These are phyloP conservation scores for Boletus vinaceobasis DNA, from an alignment of 768 basidiomycete species.

Conservation along the genomic window DNA sequence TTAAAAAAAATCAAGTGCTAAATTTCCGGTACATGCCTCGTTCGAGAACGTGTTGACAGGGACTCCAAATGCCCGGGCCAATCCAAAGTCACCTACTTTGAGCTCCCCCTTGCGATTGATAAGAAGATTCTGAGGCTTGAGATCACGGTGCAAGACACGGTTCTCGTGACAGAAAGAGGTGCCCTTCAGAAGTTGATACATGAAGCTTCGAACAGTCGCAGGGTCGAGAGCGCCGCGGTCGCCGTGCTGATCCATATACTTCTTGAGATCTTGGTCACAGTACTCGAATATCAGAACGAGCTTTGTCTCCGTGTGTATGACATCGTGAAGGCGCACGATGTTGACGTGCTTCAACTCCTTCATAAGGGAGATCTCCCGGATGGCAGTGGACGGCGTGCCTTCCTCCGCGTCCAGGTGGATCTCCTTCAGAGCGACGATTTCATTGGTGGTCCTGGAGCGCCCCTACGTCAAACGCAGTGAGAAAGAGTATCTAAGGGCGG, in stretches of 20 bases:
- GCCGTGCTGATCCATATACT: constrained; percentile 98
- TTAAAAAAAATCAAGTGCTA: constrained; percentile 1
- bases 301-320: constrained; percentile 98
- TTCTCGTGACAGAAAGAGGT: constrained; percentile 99
- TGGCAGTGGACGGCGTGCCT: constrained; percentile 97
- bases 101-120: constrained; percentile 97
- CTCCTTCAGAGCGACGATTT: constrained; percentile 97
- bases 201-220: constrained; percentile 87
- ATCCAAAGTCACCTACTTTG: constrained; percentile 96
- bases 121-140: constrained; percentile 97
- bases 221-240: constrained; percentile 93
- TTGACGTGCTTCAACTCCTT: constrained; percentile 99
- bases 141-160: constrained; percentile 93
- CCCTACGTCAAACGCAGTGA: constrained; percentile 50
- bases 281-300: constrained; percentile 98
- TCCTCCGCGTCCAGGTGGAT: constrained; percentile 99
- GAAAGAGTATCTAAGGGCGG: not conserved
- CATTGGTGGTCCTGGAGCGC: constrained; percentile 94
- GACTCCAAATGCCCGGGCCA: constrained; percentile 96
- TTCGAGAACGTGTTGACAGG: constrained; percentile 99
- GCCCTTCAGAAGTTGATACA: constrained; percentile 96
- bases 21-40: constrained; percentile 50
- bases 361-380: constrained; percentile 98
- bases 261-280: constrained; percentile 97
- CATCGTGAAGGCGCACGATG: constrained; percentile 96